Conservation (phyloP, 345 rosid species). For the Populus tremula region DNA sequence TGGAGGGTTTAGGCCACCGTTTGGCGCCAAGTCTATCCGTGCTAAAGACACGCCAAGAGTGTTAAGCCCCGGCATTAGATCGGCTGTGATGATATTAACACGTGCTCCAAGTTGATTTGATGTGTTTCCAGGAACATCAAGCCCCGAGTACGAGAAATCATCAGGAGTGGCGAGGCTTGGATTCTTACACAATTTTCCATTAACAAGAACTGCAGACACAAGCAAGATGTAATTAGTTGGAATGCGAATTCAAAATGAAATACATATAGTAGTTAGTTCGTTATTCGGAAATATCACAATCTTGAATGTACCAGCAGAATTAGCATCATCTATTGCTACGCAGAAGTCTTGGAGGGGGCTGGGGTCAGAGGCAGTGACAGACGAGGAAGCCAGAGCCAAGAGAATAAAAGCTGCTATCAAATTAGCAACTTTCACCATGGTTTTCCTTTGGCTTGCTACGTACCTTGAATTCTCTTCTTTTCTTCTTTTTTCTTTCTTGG, state of each 20-base stretch:
- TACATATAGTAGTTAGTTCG: background rate
- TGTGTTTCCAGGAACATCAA: background rate
- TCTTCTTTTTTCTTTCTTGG: background rate
- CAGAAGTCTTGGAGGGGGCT: constrained; percentile 18
- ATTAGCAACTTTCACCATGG: background rate
- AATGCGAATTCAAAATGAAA: background rate
- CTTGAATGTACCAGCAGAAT: background rate
- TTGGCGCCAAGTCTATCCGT: background rate
- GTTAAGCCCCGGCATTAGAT: background rate
- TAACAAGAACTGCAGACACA: too few species aligned
- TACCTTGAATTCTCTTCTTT: background rate
- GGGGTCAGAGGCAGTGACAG: constrained; percentile 8
- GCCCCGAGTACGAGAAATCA: background rate
- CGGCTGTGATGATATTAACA: background rate
- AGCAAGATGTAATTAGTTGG: background rate
- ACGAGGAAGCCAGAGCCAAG: constrained; percentile 3
- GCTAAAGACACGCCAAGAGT: background rate
- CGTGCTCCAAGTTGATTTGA: background rate
- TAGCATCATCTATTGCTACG: background rate
- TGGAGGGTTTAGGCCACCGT: constrained; percentile 20
- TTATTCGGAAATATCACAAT: background rate
- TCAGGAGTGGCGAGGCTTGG: background rate
- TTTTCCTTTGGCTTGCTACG: too few species aligned
- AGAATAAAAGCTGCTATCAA: background rate
- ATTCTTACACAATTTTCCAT: too few species aligned